Base-by-base conservation (phyloP, 805 yeast species). In the Monosporozyma solicola region DNA sequence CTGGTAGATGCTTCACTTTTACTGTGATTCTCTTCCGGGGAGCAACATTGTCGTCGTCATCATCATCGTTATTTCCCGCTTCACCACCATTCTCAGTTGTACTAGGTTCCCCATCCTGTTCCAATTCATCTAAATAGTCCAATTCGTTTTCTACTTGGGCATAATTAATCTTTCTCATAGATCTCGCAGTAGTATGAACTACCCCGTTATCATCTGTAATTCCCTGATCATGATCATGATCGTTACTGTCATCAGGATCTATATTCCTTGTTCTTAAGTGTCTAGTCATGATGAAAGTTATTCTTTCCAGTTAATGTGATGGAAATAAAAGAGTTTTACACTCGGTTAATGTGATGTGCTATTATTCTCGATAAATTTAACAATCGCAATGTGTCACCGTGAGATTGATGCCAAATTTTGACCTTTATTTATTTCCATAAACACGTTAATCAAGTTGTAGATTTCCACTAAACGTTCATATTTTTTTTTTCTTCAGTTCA, bases 131-230 rank as follows among this genome's bases (percentile, higher is more conserved):
- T n/a, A 65, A 49, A 44, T 60, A 62, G 50, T 67, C 72, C 22
- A 63, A 57, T n/a, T 57, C 61, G 27, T 66, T 58, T 48, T 70
- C 74, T 2, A 69, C 59, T 47, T 65, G 72, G 1, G 74, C 70
- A 50, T 72, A 72, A 52, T 70, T 66, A 11, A 71, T 59, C 51
- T 63, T 71, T 50, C 65, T 61, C 58, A 69, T 57, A 1, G 72
- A 65, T 51, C 74, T 60, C 11, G 64, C 44, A 3, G 68, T 61
- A 3, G 72, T 64, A 46, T 66, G 71, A 8, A 59, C 51, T 16
- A 60, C 55, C 2, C 65, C 63, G 45, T 64, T 61, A 11, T 62
- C 66, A 47, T 69, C 73, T 47, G 39, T 35, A 35, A 35, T 35
- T 13, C 16, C 16, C n/a, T 35, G 39, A 3, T 35, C 39, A 2